These are phyloP conservation scores for Trypanosoma lewisi DNA, from an alignment of 208 protist species.

Conservation along the genomic window DNA sequence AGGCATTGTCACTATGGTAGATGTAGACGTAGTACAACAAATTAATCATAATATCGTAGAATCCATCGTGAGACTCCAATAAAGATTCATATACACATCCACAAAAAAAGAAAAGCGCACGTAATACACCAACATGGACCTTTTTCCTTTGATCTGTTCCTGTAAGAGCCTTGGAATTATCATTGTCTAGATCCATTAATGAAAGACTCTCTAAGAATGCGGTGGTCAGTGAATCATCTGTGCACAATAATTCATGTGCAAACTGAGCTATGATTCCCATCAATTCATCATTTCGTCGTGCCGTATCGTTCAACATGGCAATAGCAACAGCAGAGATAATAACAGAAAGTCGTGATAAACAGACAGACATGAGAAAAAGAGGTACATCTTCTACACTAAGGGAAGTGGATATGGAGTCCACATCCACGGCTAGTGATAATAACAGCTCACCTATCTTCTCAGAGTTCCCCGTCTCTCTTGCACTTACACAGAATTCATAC, in stretches of 20 bases:
- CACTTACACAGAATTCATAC: constrained; percentile 58
- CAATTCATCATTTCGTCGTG: constrained; percentile 38
- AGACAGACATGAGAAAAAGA: constrained; percentile 73
- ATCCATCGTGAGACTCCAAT: constrained; percentile 34
- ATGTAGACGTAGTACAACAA: constrained; percentile 77
- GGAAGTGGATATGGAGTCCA: constrained; percentile 11
- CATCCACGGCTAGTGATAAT: constrained; percentile 44
- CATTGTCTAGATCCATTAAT: constrained; percentile 29
- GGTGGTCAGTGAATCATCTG: constrained; percentile 60
- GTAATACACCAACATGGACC: constrained; percentile 72
- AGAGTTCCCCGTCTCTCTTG: constrained; percentile 28
- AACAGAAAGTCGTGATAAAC: constrained; percentile 80
- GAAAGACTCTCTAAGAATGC: constrained; percentile 68
- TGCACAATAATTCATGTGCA: constrained; percentile 52
- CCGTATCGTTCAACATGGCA: constrained; percentile 52
- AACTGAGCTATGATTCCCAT: constrained; percentile 61
- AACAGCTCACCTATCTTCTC: constrained; percentile 23
- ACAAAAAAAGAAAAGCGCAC: constrained; percentile 86
- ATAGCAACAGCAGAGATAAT: constrained; percentile 82
- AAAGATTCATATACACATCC: constrained; percentile 69
- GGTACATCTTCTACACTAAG: constrained; percentile 23
- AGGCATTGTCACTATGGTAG: constrained; percentile 68
- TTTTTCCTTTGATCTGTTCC: constrained; percentile 10
- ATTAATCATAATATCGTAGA: constrained; percentile 71
- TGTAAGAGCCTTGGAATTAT: neutral